These are phyloP conservation scores for Lagerstroemia speciosa DNA, from an alignment of 345 rosid species.

Conservation along the genomic window DNA sequence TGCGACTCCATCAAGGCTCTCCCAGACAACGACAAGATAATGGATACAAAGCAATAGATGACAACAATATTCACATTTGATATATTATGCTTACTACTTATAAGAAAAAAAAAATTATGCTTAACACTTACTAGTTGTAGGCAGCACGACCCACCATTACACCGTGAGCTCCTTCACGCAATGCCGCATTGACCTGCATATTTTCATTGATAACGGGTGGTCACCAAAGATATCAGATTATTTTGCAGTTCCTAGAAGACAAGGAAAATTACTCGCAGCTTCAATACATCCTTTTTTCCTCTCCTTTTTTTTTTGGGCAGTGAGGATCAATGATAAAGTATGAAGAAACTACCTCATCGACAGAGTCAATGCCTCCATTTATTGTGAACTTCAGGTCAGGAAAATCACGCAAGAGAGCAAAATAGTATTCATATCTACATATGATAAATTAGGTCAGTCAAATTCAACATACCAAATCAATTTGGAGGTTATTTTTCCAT, in stretches of 20 bases:
- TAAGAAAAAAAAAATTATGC: neutral
- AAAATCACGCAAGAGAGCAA: conserved; percentile 88
- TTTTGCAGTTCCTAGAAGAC: neutral
- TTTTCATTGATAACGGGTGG: neutral
- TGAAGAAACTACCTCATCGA: conserved; percentile 56
- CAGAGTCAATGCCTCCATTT: conserved; percentile 87
- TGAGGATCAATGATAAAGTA: conserved; percentile 5
- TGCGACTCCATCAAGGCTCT: neutral
- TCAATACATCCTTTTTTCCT: neutral
- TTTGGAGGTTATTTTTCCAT: neutral
- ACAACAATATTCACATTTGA: neutral
- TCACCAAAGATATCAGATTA: neutral
- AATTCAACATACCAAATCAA: neutral
- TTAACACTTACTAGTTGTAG: conserved; percentile 53
- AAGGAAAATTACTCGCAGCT: neutral
- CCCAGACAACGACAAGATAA: neutral
- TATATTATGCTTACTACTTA: conserved; percentile 23
- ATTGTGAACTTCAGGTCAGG: conserved; percentile 81
- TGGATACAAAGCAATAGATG: neutral
- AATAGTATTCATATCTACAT: conserved; percentile 90
- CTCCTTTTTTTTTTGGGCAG: neutral
- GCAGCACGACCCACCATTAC: conserved; percentile 98
- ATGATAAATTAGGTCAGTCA: conserved; percentile 9
- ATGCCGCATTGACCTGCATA: conserved; percentile 63
- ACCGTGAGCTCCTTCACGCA: conserved; percentile 78